Base-by-base conservation (phyloP, 768 basidiomycete species). In the Scleroderma citrinum region DNA sequence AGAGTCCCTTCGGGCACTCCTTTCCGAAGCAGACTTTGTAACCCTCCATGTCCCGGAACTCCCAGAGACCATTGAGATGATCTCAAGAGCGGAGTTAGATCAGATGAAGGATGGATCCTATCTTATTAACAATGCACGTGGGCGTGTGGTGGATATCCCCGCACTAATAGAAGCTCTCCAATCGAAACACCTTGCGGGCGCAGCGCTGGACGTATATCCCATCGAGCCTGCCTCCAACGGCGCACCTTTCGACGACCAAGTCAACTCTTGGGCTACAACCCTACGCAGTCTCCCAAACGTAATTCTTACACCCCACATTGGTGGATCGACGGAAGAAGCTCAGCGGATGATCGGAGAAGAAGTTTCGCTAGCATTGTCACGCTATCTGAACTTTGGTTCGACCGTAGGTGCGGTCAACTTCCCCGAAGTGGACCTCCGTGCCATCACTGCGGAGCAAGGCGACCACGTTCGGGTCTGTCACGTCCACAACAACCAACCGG, bases 321-420 rank as follows among this genome's bases (percentile, higher is more conserved):
- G 96, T 50, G 96, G 96, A 35, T 98, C 95, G 26, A 99, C 96
- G 16, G 96, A 99, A 67, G 96, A 99, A 67, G 96, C 96, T 5
- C 96, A 99, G 69, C 79, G 83, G 47, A 91, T 94, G 82, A 98
- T 99, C 51, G 96, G 96, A 13, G 85, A 91, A 50, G 96, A 99
- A 68, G 96, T 99, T 42, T 81, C 91, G 5, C 76, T 79, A 30
- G 83, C 93, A 3, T 72, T 99, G 37, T 75, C 78, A 20, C 85
- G 93, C 47, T 99, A 97, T 70, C 82, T 98, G 66, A 87, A 85
- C 69, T 92, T 85, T 63, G 96, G 96, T 44, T 85, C 92, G 21
- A 89, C 91, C 3, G 52, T 92, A 48, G 92, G 93, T 41, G 85
- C 92, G 3, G 96, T 98, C 76, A 98, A 98, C 75, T 97, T 99